Evolutionary conservation across 2,329 filamentous ascomycete genomes (phyloP).

Genomic region (Beauveria australis): DNA sequence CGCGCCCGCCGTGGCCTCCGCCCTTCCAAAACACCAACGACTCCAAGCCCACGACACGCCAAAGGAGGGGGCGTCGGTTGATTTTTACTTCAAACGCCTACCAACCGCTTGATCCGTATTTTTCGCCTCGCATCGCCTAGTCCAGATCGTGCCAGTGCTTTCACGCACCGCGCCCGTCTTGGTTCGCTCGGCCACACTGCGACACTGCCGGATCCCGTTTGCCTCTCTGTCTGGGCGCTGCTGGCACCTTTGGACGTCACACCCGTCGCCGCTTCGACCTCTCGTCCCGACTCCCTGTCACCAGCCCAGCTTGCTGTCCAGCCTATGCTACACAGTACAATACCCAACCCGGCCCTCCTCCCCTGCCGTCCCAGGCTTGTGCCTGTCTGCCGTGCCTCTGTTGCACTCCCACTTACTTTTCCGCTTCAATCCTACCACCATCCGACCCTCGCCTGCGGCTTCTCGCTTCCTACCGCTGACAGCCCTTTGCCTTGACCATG

Average conservation of each 20-base stretch:
- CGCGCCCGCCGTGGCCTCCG: neutral
- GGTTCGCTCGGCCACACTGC: neutral
- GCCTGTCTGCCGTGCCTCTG: neutral
- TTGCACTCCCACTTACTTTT: neutral
- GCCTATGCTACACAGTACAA: conserved; percentile 9
- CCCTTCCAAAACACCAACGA: conserved; percentile 5
- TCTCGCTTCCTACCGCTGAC: neutral
- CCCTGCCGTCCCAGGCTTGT: neutral
- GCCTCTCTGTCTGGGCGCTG: neutral
- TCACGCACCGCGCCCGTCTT: neutral
- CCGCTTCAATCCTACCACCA: neutral
- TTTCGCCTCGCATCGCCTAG: neutral
- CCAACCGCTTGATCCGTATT: conserved; percentile 3
- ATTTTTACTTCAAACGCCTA: neutral
- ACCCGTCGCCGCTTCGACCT: neutral
- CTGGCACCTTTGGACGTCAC: neutral
- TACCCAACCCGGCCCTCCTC: conserved; percentile 2
- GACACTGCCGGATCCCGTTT: neutral
- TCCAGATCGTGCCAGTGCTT: neutral
- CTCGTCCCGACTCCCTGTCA: neutral
- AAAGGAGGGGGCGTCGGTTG: conserved; percentile 3
- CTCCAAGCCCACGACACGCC: neutral
- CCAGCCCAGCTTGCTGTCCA: neutral
- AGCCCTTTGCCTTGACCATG: conserved; percentile 32
- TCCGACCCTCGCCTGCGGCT: neutral